phyloP scores from a whole-genome alignment of 352 stramenopile genomes.

The Pythium coloratum region DNA sequence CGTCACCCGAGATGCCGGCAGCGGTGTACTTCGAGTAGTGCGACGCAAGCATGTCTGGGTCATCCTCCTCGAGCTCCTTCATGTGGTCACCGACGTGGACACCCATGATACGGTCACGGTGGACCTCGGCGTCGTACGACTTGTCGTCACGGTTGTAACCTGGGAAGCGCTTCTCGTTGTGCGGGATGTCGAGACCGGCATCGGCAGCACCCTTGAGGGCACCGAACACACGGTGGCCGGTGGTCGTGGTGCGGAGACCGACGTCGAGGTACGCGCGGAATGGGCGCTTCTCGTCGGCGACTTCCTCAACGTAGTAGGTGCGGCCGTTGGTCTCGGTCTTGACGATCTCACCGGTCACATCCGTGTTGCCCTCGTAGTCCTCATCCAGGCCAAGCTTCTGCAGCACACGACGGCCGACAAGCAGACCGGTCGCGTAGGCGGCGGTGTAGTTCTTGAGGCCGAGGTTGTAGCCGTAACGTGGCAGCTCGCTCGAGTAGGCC shows the following conservation, averaged over 20 bases:
- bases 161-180: conserved; percentile 99
- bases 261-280: conserved; percentile 98
- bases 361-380: conserved; percentile 96
- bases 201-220: conserved; percentile 98
- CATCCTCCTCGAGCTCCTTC: conserved; percentile 99
- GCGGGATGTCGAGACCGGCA: conserved; percentile 98
- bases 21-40: conserved; percentile 97
- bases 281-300: conserved; percentile 97
- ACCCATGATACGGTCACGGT: conserved; percentile 98
- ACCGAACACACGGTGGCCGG: conserved; percentile 98
- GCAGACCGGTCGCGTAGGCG: conserved; percentile 96
- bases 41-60: conserved; percentile 97
- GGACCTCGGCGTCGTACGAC: conserved; percentile 97
- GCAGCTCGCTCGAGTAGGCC: conserved; percentile 96
- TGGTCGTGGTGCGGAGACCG: conserved; percentile 96
- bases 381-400: conserved; percentile 98
- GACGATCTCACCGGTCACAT: conserved; percentile 96
- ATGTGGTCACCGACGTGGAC: conserved; percentile 99
- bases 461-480: conserved; percentile 95
- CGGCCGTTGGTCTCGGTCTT: conserved; percentile 94
- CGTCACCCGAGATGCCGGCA: conserved; percentile 91
- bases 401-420: conserved; percentile 95
- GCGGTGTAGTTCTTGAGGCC: conserved; percentile 99
- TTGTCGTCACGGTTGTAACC: conserved; percentile 99
- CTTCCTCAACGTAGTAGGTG: conserved; percentile 99